A percentile compares a stretch with the other conserved stretches of the same genome.
Conservation (phyloP, 768 basidiomycete species). For the Kwoniella sp. region DNA sequence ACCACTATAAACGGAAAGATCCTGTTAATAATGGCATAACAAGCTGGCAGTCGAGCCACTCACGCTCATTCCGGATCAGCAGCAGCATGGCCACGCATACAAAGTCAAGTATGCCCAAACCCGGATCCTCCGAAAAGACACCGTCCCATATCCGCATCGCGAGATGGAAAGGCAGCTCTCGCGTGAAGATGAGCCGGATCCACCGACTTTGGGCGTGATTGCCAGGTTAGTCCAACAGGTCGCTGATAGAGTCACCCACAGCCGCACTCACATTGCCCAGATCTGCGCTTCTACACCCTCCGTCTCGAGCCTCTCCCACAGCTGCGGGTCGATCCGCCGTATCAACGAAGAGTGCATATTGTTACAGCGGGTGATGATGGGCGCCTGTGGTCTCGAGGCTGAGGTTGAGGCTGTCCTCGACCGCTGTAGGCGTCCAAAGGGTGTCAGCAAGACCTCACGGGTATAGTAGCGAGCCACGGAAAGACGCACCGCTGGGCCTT, state of each 20-base stretch:
- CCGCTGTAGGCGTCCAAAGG: slow-evolving; percentile 41
- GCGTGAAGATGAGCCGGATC: slow-evolving; percentile 85
- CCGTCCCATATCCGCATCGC: slow-evolving; percentile 94
- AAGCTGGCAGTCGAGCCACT: slow-evolving; percentile 46
- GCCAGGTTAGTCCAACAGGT: neutral
- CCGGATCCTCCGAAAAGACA: slow-evolving; percentile 79
- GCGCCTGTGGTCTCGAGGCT: slow-evolving; percentile 57
- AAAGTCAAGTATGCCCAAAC: slow-evolving; percentile 74
- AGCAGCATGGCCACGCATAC: slow-evolving; percentile 92
- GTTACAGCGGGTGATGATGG: slow-evolving; percentile 79
- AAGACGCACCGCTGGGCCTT: slow-evolving; percentile 32
- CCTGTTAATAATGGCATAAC: slow-evolving; percentile 9
- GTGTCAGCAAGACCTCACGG: slow-evolving; percentile 51
- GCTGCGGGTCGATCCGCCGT: slow-evolving; percentile 69
- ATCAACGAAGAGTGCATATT: slow-evolving; percentile 70
- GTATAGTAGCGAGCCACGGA: neutral
- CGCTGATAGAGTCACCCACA: neutral
- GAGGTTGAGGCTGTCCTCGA: slow-evolving; percentile 53
- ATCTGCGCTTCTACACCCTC: slow-evolving; percentile 91
- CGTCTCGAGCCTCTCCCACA: slow-evolving; percentile 70
- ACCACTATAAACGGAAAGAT: slow-evolving; percentile 58
- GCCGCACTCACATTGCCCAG: slow-evolving; percentile 83
- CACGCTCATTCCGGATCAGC: slow-evolving; percentile 81
- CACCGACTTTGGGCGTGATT: slow-evolving; percentile 63
- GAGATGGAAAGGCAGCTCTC: slow-evolving; percentile 77